Evolutionary conservation across 169 alveolate species (phyloP).

Genomic region (Plasmodium vivax): DNA sequence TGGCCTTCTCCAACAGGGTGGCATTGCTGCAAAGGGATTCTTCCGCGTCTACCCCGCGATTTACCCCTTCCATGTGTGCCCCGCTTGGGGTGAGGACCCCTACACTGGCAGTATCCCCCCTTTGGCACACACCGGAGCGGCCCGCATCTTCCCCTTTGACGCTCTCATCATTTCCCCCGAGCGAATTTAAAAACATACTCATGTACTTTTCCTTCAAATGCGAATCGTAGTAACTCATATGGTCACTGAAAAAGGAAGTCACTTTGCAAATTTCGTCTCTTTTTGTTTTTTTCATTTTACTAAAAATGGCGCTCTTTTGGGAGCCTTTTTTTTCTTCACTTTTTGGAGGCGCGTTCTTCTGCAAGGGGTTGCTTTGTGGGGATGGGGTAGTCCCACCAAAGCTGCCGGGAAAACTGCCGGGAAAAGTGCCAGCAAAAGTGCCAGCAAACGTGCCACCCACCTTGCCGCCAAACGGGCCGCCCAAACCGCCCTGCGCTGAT

Average conservation of each 20-base stretch:
- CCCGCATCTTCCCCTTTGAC: background rate
- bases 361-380: background rate
- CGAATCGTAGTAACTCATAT: conserved; percentile 56
- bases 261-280: conserved; percentile 15
- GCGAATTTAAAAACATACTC: conserved; percentile 7
- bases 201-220: conserved; percentile 67
- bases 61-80: too few relatives aligned
- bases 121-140: background rate
- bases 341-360: background rate
- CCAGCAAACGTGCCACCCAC: too few relatives aligned
- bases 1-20: background rate
- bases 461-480: background rate
- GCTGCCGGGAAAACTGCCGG: too few relatives aligned
- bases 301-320: background rate
- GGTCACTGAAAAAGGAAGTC: conserved; percentile 9
- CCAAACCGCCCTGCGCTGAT: background rate
- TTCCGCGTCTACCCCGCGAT: background rate
- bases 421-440: too few relatives aligned
- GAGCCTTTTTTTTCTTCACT: background rate
- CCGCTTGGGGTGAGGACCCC: background rate
- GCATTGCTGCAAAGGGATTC: background rate
- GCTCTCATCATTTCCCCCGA: background rate
- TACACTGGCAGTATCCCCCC: background rate
- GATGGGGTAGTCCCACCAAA: background rate
- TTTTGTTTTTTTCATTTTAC: conserved; percentile 7